A percentile compares a stretch with the other conserved stretches of the same genome.
These are phyloP conservation scores for Venturia nashicola DNA, from an alignment of 2,329 filamentous ascomycete genomes.

Conservation along the genomic window DNA sequence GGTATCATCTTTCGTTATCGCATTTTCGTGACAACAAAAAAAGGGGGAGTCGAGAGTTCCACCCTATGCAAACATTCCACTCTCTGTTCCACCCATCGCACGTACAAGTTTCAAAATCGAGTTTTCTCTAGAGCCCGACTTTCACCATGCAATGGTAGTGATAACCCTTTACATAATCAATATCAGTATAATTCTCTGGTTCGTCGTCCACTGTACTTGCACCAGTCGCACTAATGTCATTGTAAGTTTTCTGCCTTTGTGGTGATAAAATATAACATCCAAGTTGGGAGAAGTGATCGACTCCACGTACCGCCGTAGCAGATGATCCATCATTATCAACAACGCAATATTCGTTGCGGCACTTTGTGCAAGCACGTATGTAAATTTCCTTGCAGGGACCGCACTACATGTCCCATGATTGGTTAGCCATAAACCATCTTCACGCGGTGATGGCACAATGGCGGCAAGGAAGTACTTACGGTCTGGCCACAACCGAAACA, in stretches of 20 bases:
- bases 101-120: background rate
- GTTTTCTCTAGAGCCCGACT: background rate
- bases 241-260: background rate
- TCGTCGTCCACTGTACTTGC: constrained; percentile 22
- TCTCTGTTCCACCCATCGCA: background rate
- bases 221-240: constrained; percentile 25
- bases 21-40: background rate
- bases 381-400: constrained; percentile 58
- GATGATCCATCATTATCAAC: constrained; percentile 75
- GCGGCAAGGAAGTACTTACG: constrained; percentile 31
- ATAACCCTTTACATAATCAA: background rate
- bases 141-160: background rate
- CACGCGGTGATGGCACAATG: background rate
- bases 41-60: background rate
- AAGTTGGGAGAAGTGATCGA: background rate
- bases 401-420: constrained; percentile 6
- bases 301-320: constrained; percentile 34
- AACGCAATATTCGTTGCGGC: constrained; percentile 70
- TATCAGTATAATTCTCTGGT: constrained; percentile 23
- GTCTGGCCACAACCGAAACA: constrained; percentile 84
- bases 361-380: constrained; percentile 59
- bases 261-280: background rate
- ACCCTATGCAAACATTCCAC: background rate
- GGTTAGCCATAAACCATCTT: background rate
- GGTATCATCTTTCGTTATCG: constrained; percentile 1